Percentiles rank a stretch among this genome's conserved stretches.
Conservation (phyloP, 306 rosid genomes). For the Lupinus albus region DNA sequence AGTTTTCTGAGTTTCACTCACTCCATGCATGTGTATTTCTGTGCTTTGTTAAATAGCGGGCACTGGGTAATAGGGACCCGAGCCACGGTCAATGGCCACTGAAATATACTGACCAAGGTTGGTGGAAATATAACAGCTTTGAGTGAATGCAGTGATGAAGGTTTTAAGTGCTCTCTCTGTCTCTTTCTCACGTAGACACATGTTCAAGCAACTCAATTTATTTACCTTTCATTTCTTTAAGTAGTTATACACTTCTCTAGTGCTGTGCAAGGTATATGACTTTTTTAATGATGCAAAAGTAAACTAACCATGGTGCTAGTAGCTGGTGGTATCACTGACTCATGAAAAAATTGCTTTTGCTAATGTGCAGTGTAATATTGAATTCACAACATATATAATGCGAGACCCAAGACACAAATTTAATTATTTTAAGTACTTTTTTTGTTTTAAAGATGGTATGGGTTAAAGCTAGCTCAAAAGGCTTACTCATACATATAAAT, state of each 20-base stretch:
- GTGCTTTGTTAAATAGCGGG: constrained; percentile 39
- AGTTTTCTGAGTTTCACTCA: constrained; percentile 28
- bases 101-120: constrained; percentile 50
- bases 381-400: no score
- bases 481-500: neutral
- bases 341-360: constrained; percentile 32
- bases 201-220: constrained; percentile 27
- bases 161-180: constrained; percentile 14
- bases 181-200: constrained; percentile 19
- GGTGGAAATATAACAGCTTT: constrained; percentile 51
- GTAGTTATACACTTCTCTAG: constrained; percentile 1
- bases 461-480: constrained; percentile 29
- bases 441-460: neutral
- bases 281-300: constrained; percentile 3
- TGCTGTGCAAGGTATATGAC: neutral
- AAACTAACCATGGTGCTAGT: constrained; percentile 5
- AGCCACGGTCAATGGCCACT: constrained; percentile 42
- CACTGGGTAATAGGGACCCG: constrained; percentile 41
- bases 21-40: constrained; percentile 50
- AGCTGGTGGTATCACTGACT: constrained; percentile 18
- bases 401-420: neutral
- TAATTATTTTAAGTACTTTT: neutral
- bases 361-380: constrained; percentile 8
- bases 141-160: constrained; percentile 41
- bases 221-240: constrained; percentile 24